Evolutionary conservation across 2,329 filamentous ascomycete genomes (phyloP).

Genomic region (Fusarium guadeloupense): DNA sequence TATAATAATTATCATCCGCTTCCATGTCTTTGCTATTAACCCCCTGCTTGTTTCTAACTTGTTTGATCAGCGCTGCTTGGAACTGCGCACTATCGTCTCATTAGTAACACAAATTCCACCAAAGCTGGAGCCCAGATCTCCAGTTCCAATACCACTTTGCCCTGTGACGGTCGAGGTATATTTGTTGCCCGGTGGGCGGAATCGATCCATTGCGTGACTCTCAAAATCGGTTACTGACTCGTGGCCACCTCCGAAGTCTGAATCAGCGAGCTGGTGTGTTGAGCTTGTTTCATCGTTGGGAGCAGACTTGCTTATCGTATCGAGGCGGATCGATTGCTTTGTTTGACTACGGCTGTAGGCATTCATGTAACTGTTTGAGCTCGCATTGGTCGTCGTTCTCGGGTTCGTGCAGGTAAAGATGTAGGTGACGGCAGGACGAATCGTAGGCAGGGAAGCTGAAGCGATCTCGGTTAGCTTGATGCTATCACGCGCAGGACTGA

Average conservation of each 20-base stretch:
- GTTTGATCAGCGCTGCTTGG: constrained; percentile 5
- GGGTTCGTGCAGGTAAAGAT: constrained; percentile 33
- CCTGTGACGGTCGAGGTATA: constrained; percentile 30
- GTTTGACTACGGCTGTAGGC: constrained; percentile 34
- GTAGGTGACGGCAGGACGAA: constrained; percentile 37
- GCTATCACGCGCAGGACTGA: fast-evolving
- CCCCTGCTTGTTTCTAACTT: neutral
- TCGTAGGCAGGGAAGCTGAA: constrained; percentile 38
- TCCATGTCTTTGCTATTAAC: neutral
- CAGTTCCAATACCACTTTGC: neutral
- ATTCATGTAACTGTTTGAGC: constrained; percentile 31
- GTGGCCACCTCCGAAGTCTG: constrained; percentile 1
- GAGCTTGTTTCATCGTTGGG: constrained; percentile 32
- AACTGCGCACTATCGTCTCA: constrained; percentile 29
- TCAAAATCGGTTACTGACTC: constrained; percentile 36
- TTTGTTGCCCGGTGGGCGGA: constrained; percentile 17
- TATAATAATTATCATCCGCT: no score
- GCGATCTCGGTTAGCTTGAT: fast-evolving
- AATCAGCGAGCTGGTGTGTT: constrained; percentile 34
- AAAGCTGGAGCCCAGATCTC: neutral
- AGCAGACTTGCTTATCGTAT: constrained; percentile 22
- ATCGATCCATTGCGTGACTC: constrained; percentile 33
- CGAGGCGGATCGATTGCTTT: constrained; percentile 38
- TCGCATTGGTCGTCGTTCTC: constrained; percentile 23
- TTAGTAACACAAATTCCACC: constrained; percentile 40